Conservation (phyloP, 768 basidiomycete genomes). For the Boletus speciosus region DNA sequence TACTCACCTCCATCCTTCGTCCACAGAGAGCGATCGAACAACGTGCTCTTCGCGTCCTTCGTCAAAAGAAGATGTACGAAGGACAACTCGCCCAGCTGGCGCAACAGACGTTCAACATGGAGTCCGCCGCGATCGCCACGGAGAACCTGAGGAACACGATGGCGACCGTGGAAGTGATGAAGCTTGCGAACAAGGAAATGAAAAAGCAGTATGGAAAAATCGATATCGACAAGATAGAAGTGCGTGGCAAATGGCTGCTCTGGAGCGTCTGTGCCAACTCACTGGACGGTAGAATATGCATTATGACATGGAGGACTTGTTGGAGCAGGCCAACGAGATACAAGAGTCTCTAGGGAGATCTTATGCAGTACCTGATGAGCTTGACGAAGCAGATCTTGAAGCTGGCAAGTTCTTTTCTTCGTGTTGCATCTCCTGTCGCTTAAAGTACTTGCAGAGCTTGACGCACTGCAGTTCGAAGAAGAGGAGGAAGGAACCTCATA, state of each 20-base stretch:
- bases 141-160: slow-evolving; percentile 98
- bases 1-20: not conserved
- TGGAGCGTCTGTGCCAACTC: not conserved
- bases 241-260: slow-evolving; percentile 32
- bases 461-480: slow-evolving; percentile 87
- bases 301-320: slow-evolving; percentile 95
- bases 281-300: slow-evolving; percentile 71
- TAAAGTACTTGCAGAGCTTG: slow-evolving; percentile 64
- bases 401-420: slow-evolving; percentile 58
- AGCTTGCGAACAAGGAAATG: slow-evolving; percentile 92
- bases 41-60: slow-evolving; percentile 87
- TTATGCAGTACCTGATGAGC: slow-evolving; percentile 94
- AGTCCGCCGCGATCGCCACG: slow-evolving; percentile 91
- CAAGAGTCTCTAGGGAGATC: slow-evolving; percentile 92
- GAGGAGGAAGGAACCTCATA: slow-evolving; percentile 92
- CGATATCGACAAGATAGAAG: slow-evolving; percentile 98
- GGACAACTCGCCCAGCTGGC: slow-evolving; percentile 83
- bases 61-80: slow-evolving; percentile 97
- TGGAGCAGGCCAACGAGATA: slow-evolving; percentile 97
- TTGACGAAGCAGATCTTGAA: slow-evolving; percentile 96
- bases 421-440: not conserved
- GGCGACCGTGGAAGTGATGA: slow-evolving; percentile 98
- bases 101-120: slow-evolving; percentile 99
- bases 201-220: slow-evolving; percentile 96
- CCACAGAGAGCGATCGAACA: slow-evolving; percentile 84